A percentile compares a stretch with the other conserved stretches of the same genome.
Conservation (phyloP, 768 basidiomycete species). For the Clavaria fumosa region DNA sequence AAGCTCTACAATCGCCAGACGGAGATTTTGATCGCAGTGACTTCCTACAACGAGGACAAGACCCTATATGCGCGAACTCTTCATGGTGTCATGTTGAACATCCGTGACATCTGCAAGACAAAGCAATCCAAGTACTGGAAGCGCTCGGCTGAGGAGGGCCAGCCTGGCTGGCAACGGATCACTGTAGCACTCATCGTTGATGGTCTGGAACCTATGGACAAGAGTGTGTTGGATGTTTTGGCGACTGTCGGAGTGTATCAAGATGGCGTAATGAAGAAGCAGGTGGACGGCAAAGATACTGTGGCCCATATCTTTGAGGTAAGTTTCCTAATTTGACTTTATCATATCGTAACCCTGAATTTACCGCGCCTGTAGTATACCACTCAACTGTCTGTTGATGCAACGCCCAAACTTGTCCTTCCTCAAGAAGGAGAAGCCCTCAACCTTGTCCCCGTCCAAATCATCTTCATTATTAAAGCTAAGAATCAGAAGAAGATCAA, state of each 20-base stretch:
- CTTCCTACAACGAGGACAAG: constrained; percentile 89
- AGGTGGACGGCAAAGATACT: constrained; percentile 75
- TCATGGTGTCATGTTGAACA: constrained; percentile 95
- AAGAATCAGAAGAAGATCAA: constrained; percentile 96
- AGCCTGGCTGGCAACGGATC: constrained; percentile 83
- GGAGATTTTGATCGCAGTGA: constrained; percentile 88
- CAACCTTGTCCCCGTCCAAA: constrained; percentile 85
- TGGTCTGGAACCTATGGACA: constrained; percentile 91
- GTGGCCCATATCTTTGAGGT: constrained; percentile 95
- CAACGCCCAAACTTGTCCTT: constrained; percentile 79
- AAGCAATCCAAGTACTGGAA: constrained; percentile 91
- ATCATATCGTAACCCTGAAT: constrained; percentile 5
- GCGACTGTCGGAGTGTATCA: constrained; percentile 89
- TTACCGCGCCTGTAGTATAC: constrained; percentile 52
- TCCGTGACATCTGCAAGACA: constrained; percentile 93
- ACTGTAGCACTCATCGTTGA: constrained; percentile 83
- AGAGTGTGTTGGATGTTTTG: constrained; percentile 77
- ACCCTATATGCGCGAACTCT: constrained; percentile 65
- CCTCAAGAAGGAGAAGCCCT: constrained; percentile 83
- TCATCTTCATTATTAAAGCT: constrained; percentile 83
- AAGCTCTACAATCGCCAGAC: constrained; percentile 82
- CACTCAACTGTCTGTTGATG: constrained; percentile 86
- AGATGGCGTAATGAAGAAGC: constrained; percentile 91
- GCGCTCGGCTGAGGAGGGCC: constrained; percentile 65
- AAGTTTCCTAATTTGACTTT: constrained; percentile 6